Percentiles rank a stretch among this genome's conserved stretches.
Conservation (phyloP, 352 stramenopile species). For the Globisporangium lucens region DNA sequence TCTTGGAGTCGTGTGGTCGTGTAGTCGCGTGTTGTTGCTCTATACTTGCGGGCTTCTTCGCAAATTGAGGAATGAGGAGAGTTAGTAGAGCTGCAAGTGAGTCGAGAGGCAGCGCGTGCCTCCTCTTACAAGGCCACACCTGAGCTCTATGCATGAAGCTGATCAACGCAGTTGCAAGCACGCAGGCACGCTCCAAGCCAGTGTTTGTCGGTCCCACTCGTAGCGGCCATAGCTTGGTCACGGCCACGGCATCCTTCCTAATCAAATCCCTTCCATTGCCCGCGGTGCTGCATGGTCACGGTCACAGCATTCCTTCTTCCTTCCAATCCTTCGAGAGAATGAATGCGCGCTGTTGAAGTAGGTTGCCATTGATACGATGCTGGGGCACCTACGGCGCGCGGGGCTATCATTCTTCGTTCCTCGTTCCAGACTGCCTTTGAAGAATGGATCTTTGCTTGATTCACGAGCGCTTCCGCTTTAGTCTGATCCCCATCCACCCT, state of each 20-base stretch:
- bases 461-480: neutral
- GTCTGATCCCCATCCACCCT: neutral
- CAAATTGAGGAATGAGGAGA: conserved; percentile 8
- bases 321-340: neutral
- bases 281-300: neutral
- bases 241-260: neutral
- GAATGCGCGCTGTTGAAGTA: neutral
- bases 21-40: too few relatives aligned
- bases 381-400: too few relatives aligned
- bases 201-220: neutral
- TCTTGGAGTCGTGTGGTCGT: neutral
- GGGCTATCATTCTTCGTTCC: neutral
- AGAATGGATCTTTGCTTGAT: conserved; percentile 1
- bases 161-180: neutral
- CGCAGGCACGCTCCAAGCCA: neutral
- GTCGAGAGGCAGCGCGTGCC: neutral
- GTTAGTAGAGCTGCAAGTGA: neutral
- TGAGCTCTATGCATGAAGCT: neutral
- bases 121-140: neutral
- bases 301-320: neutral
- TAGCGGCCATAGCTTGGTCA: neutral
- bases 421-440: neutral
- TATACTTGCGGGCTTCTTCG: conserved; percentile 5
- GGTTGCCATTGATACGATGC: neutral
- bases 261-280: neutral